Conservation (phyloP, 306 rosid species). For the Medicago ruthenica region DNA sequence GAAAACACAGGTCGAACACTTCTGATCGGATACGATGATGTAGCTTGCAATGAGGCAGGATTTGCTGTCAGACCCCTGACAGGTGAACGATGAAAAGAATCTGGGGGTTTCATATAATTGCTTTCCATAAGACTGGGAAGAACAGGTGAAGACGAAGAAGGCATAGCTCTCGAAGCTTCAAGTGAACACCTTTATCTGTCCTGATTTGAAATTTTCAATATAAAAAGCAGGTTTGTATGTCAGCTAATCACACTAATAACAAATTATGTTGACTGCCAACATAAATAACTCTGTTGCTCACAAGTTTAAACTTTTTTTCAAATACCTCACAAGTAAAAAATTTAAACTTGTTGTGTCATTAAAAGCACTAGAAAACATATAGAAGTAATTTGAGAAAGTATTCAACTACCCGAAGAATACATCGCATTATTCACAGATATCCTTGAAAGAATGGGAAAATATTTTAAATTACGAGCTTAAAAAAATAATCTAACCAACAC, state of each 20-base stretch:
- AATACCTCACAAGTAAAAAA: slow-evolving; percentile 14
- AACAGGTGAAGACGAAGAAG: slow-evolving; percentile 62
- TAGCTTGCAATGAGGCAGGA: slow-evolving; percentile 49
- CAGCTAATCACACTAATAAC: slow-evolving; percentile 35
- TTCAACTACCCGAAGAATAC: neutral
- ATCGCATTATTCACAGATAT: slow-evolving; percentile 21
- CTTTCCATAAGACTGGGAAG: slow-evolving; percentile 51
- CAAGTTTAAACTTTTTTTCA: neutral
- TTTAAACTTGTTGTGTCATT: slow-evolving; percentile 6
- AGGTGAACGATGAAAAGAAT: slow-evolving; percentile 59
- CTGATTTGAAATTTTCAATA: slow-evolving; percentile 36
- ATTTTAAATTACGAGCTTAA: neutral
- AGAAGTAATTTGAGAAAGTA: neutral
- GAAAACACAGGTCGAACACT: slow-evolving; percentile 53
- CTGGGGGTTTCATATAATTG: slow-evolving; percentile 53
- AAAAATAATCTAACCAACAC: neutral
- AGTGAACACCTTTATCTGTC: slow-evolving; percentile 38
- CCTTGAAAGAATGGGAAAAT: neutral
- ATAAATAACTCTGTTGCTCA: neutral
- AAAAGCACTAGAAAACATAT: slow-evolving; percentile 31
- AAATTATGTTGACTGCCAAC: slow-evolving; percentile 39
- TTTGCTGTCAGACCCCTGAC: slow-evolving; percentile 48
- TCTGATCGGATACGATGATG: slow-evolving; percentile 53
- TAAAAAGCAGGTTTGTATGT: slow-evolving; percentile 37
- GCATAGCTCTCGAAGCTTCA: slow-evolving; percentile 49